phyloP scores from a whole-genome alignment of 1,284 basidiomycete genomes.

The Microbotryum intermedium region DNA sequence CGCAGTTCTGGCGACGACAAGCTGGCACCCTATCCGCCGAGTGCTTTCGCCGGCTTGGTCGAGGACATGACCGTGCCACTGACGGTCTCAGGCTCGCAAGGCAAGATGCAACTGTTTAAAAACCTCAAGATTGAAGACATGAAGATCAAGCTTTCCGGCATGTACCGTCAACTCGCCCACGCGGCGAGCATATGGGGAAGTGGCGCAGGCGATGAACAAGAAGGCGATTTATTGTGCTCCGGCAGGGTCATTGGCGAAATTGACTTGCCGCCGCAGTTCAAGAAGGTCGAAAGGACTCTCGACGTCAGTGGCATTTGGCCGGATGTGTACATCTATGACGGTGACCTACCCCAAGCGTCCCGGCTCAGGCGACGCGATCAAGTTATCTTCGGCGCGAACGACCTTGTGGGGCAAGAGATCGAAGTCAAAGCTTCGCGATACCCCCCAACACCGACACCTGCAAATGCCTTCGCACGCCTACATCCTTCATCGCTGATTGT shows the following conservation, averaged over 20 bases:
- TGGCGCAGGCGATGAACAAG: constrained; percentile 5
- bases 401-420: not conserved
- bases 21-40: constrained; percentile 6
- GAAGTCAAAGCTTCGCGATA: constrained; percentile 12
- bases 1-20: not conserved
- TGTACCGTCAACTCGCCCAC: not conserved
- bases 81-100: constrained; percentile 18
- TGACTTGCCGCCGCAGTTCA: constrained; percentile 22
- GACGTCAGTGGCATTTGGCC: constrained; percentile 30
- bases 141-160: constrained; percentile 18
- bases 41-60: constrained; percentile 10
- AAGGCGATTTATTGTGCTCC: constrained; percentile 25
- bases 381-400: not conserved
- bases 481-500: constrained; percentile 16
- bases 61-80: constrained; percentile 14
- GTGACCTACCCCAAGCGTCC: constrained; percentile 11
- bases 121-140: constrained; percentile 31
- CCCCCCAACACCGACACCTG: constrained; percentile 29
- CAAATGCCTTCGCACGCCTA: constrained; percentile 32
- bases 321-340: constrained; percentile 33
- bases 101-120: constrained; percentile 25
- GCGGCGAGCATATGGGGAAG: not conserved
- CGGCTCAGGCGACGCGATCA: not conserved
- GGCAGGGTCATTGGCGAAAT: constrained; percentile 31
- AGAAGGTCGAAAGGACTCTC: constrained; percentile 17